phyloP scores from a whole-genome alignment of 2,329 filamentous ascomycete genomes.

The Aspergillus sp. region DNA sequence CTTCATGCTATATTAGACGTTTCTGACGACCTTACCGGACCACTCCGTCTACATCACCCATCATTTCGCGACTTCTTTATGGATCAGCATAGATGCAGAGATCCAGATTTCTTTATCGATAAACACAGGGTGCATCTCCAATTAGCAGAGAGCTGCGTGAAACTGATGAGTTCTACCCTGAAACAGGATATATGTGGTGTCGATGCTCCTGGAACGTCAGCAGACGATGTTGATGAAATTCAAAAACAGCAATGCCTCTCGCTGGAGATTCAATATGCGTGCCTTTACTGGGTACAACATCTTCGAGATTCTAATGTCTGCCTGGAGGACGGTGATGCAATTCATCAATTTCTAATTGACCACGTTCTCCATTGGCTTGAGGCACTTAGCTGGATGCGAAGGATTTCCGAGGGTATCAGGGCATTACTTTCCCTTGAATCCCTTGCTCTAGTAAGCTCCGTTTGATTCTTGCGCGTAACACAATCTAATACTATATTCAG shows the following conservation, averaged over 20 bases:
- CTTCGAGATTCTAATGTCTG: constrained; percentile 11
- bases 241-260: constrained; percentile 8
- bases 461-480: neutral
- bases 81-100: neutral
- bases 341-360: constrained; percentile 16
- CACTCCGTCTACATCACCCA: constrained; percentile 1
- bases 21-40: neutral
- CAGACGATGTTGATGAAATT: neutral
- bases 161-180: constrained; percentile 10
- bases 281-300: constrained; percentile 31
- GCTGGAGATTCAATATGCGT: constrained; percentile 25
- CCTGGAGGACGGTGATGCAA: constrained; percentile 3
- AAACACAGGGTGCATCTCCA: constrained; percentile 21
- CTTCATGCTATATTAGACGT: neutral
- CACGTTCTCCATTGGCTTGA: constrained; percentile 28
- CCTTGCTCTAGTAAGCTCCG: neutral
- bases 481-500: neutral
- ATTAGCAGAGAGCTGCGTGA: constrained; percentile 28
- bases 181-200: constrained; percentile 17
- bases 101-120: neutral
- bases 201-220: constrained; percentile 7
- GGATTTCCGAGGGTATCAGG: constrained; percentile 11
- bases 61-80: constrained; percentile 13
- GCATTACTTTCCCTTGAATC: neutral
- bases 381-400: constrained; percentile 20